Evolutionary conservation across 768 basidiomycete genomes (phyloP), one percentile per base, ranked within the genome.

Genomic region (Suillus discolor): DNA sequence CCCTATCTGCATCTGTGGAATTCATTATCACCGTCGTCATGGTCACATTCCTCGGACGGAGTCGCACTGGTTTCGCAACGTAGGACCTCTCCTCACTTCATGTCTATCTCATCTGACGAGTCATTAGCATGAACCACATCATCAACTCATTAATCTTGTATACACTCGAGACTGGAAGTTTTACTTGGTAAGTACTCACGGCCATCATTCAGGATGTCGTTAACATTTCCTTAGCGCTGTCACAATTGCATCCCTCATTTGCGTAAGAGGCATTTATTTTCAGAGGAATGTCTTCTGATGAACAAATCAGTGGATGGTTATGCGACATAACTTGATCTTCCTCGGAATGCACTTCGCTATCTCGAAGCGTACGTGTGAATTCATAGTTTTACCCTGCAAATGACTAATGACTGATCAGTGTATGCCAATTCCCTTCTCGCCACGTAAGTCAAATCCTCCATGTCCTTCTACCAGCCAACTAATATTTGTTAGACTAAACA

Each of bases 141-240:
- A 77, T 87, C 54, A 85, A 86, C 65, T 73, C 76, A 0, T 69
- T 86, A 67, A 83, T 86, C 61, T 66, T 84, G 2, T 86, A 87
- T 64, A 81, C 84, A 0, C 77, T 87, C 39, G 86, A 87, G 68
- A 85, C 81, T 18, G 86, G 85, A 47, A 72, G 80, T 4, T 53
- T 86, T 23, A 86, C 86, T 31, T 80, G 79, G 81, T 80, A 64
- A 68, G 63, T 36, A 8, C 16, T 28, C 28, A 1, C 1, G 41
- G 44, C 20, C 2, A 9, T 16, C 0, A 6, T 3, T 13, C n/a
- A 8, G 38, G 4, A 7, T 59, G 3, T 5, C 0, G 15, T 63
- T 74, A 13, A 70, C 25, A 2, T 31, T 2, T 6, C 54, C 8
- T 31, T 42, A 77, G 75, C 28, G 62, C 78, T 25, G 77, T 77